These are phyloP conservation scores for Cicer cuneatum DNA, from an alignment of 306 rosid species.

Conservation along the genomic window DNA sequence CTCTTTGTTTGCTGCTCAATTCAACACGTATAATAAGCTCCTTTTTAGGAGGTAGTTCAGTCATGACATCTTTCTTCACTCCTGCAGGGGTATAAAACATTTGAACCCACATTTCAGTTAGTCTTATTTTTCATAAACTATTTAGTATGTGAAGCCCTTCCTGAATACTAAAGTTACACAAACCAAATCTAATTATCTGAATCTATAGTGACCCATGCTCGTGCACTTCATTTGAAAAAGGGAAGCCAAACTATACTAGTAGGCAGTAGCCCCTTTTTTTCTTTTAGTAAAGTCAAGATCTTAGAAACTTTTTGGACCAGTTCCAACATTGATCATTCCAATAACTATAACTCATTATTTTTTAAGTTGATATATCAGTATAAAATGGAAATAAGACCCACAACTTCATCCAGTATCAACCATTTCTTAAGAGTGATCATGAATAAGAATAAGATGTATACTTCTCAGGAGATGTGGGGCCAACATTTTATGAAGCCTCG, in stretches of 20 bases:
- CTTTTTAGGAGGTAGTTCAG: slow-evolving; percentile 94
- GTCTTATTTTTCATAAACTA: slow-evolving; percentile 3
- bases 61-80: slow-evolving; percentile 97
- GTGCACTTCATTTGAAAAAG: slow-evolving; percentile 11
- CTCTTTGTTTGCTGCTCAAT: slow-evolving; percentile 89
- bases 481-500: slow-evolving; percentile 91
- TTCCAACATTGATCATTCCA: slow-evolving; percentile 35
- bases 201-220: slow-evolving; percentile 25
- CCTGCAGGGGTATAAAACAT: slow-evolving; percentile 61
- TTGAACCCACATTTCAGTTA: slow-evolving; percentile 35
- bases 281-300: slow-evolving; percentile 28
- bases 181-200: slow-evolving; percentile 31
- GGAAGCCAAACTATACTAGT: slow-evolving; percentile 25
- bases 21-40: slow-evolving; percentile 95
- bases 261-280: slow-evolving; percentile 9
- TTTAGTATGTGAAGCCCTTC: slow-evolving; percentile 6
- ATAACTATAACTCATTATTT: slow-evolving; percentile 27
- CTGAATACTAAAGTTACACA: slow-evolving; percentile 26
- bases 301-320: not conserved
- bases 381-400: slow-evolving; percentile 33
- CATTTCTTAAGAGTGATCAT: slow-evolving; percentile 19
- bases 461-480: slow-evolving; percentile 96
- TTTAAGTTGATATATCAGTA: not conserved
- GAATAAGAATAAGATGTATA: slow-evolving; percentile 55
- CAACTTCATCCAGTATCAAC: slow-evolving; percentile 9